Evolutionary conservation across 176 grass and related monocot species (phyloP).

Genomic region (Tillandsia leiboldiana): DNA sequence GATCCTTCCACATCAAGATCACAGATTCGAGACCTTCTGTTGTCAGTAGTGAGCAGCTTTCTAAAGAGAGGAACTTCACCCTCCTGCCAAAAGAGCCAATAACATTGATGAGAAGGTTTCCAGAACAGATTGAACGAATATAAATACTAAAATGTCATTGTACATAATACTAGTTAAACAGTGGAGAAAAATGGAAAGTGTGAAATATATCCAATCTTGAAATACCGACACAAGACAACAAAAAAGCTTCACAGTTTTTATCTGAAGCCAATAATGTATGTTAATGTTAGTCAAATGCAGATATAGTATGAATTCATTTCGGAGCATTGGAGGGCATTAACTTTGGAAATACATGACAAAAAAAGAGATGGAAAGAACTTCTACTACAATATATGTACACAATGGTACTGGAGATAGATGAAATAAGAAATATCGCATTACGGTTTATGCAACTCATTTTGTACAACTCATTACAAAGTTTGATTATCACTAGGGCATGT

Average conservation of each 20-base stretch:
- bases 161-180: background rate
- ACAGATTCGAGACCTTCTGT: slow-evolving; percentile 63
- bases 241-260: background rate
- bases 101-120: background rate
- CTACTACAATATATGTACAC: background rate
- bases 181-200: background rate
- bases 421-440: background rate
- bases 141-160: background rate
- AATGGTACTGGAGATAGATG: background rate
- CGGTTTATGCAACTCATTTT: no score
- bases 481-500: no score
- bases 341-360: background rate
- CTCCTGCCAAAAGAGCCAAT: slow-evolving; percentile 27
- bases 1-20: slow-evolving; percentile 62
- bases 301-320: background rate
- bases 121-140: slow-evolving; percentile 4
- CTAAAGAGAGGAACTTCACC: slow-evolving; percentile 62
- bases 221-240: background rate
- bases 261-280: background rate
- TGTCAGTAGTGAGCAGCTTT: slow-evolving; percentile 72
- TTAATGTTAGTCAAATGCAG: background rate
- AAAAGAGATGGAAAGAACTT: background rate
- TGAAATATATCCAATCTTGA: background rate
- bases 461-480: no score
- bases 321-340: background rate